These are phyloP conservation scores for Scheffersomyces titani DNA, from an alignment of 1,139 yeast genomes.

Conservation along the genomic window DNA sequence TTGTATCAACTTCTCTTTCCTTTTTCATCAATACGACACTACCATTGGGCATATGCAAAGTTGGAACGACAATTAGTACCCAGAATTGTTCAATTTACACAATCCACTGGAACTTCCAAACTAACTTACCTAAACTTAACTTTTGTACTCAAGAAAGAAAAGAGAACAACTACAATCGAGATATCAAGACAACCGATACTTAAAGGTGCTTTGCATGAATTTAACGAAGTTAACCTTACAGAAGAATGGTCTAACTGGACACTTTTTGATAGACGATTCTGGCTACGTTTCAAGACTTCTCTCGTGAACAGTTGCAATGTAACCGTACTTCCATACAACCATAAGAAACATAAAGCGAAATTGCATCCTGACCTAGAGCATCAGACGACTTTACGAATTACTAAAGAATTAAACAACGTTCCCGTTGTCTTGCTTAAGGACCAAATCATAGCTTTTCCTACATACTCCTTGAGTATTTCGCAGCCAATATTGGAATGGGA, in stretches of 20 bases:
- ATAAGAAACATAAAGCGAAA: slow-evolving; percentile 12
- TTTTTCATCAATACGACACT: slow-evolving; percentile 42
- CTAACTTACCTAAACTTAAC: slow-evolving; percentile 21
- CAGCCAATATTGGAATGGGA: not conserved
- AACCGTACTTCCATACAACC: slow-evolving; percentile 22
- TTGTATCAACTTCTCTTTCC: slow-evolving; percentile 34
- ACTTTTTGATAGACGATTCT: slow-evolving; percentile 38
- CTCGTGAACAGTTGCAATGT: slow-evolving; percentile 1
- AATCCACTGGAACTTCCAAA: slow-evolving; percentile 1
- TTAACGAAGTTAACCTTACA: not conserved
- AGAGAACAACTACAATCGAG: slow-evolving; percentile 7
- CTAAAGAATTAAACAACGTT: slow-evolving; percentile 5
- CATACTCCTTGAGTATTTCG: slow-evolving; percentile 4
- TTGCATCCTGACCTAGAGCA: not conserved
- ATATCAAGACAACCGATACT: slow-evolving; percentile 27
- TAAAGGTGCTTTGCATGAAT: slow-evolving; percentile 9
- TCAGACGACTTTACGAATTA: not conserved
- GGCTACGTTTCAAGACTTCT: slow-evolving; percentile 25
- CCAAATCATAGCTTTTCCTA: slow-evolving; percentile 22
- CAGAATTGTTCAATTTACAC: slow-evolving; percentile 11
- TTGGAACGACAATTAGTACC: slow-evolving; percentile 38
- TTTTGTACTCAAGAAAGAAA: slow-evolving; percentile 14
- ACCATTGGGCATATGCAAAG: slow-evolving; percentile 49
- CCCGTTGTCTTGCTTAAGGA: slow-evolving; percentile 7
- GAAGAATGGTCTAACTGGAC: slow-evolving; percentile 5